Evolutionary conservation across 306 rosid species (phyloP), one percentile per base, ranked within the genome.

Genomic region (Luffa aegyptiaca): DNA sequence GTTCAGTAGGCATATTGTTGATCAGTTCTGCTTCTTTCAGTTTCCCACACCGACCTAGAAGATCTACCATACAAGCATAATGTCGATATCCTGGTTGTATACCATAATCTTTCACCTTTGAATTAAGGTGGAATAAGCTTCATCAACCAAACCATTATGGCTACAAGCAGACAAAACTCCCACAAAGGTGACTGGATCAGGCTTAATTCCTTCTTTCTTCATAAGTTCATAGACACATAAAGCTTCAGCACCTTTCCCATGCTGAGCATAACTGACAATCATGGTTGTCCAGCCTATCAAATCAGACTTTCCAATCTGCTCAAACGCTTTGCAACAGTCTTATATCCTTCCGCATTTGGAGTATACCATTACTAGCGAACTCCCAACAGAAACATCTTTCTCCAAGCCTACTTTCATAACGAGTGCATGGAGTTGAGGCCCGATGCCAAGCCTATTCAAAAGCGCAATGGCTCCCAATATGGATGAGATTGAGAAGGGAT

Each of bases 91-190:
- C 85, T 6, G 97, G 97, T 74, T 82, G 81, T 18, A 93, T 78
- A 26, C 85, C 82, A 10, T 85, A 86, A 79, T 90, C 92, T 79
- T 80, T 13, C 17, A 75, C 31, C 97, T 91, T 93, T 44, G 92
- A 91, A 61, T 85, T 82, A 58, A 93, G 85, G 82, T 90, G 83
- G 82, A 84, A 84, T 87, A 88, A 49, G 91, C 94, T 83, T 91
- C 95, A 78, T 91, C 92, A 83, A 93, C 86, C 83, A 91, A 80
- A 58, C 97, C 93, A 72, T 77, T 90, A 76, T 84, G 91, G 83
- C 90, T 87, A 77, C 98, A 93, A 82, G 97, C 94, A 36, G 82
- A 83, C 80, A 93, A 83, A 81, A 93, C 84, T 55, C 91, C 98
- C 37, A 89, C 91, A 88, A 91, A 90, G 63, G 93, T 93, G 84